phyloP scores from a whole-genome alignment of 2,329 filamentous ascomycete genomes.

The Phoma sp. region DNA sequence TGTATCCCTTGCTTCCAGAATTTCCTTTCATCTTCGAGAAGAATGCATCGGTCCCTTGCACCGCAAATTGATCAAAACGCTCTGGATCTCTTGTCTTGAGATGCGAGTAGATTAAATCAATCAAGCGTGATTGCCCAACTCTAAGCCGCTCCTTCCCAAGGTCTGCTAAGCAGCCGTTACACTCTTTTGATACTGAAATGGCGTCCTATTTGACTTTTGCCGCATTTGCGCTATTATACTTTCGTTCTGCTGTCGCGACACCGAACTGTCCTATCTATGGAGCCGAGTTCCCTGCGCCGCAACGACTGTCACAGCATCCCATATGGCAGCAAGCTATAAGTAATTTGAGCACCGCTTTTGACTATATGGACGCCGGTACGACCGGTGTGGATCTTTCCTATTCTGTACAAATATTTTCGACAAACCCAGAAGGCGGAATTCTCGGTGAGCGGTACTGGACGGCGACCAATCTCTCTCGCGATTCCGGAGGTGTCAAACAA shows the following conservation, averaged over 20 bases:
- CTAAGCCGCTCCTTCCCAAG: not conserved
- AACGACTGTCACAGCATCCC: constrained; percentile 24
- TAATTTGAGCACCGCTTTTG: constrained; percentile 27
- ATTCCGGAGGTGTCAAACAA: constrained; percentile 26
- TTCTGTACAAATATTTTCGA: constrained; percentile 33
- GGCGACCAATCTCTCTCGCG: constrained; percentile 19
- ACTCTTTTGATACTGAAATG: not conserved
- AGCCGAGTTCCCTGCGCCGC: constrained; percentile 32
- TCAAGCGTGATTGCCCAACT: not conserved
- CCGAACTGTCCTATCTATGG: constrained; percentile 34
- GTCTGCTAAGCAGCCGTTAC: constrained; percentile 24
- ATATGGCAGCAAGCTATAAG: constrained; percentile 28
- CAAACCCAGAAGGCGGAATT: constrained; percentile 23
- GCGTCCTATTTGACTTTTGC: not conserved
- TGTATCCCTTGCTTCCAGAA: not conserved
- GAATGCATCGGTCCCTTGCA: constrained; percentile 2
- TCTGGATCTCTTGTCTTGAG: not conserved
- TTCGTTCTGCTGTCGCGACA: constrained; percentile 17
- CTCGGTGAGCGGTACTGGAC: constrained; percentile 32
- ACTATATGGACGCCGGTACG: constrained; percentile 27
- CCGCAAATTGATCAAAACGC: not conserved
- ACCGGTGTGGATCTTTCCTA: constrained; percentile 30
- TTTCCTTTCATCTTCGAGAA: not conserved
- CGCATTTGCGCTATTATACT: constrained; percentile 1
- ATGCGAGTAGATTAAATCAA: not conserved